phyloP scores from a whole-genome alignment of 2,329 filamentous ascomycete genomes.

The Triangularia setosa region DNA sequence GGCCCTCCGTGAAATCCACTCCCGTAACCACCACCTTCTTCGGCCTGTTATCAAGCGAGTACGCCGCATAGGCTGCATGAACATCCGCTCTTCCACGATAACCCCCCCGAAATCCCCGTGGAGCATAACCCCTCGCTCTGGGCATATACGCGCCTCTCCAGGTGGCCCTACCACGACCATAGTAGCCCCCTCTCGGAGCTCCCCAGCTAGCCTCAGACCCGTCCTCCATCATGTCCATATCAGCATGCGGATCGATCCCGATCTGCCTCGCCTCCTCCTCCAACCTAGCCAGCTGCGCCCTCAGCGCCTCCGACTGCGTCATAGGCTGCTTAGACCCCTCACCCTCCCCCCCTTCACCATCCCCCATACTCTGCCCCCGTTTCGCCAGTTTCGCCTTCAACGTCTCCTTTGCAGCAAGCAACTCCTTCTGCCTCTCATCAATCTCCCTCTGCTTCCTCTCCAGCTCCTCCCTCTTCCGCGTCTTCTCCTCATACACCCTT shows the following conservation, averaged over 20 bases:
- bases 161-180: conserved; percentile 21
- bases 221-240: conserved; percentile 36
- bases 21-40: conserved; percentile 63
- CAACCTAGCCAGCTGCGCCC: conserved; percentile 66
- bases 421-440: conserved; percentile 58
- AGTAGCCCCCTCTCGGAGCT: conserved; percentile 15
- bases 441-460: conserved; percentile 60
- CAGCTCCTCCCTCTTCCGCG: conserved; percentile 58
- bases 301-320: conserved; percentile 60
- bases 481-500: conserved; percentile 61
- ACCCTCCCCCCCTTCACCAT: conserved; percentile 8
- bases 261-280: conserved; percentile 68
- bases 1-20: conserved; percentile 57
- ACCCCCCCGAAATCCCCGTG: conserved; percentile 31
- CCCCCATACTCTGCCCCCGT: conserved; percentile 40
- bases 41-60: conserved; percentile 72
- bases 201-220: background rate
- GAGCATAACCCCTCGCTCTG: conserved; percentile 25
- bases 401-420: conserved; percentile 60
- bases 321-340: conserved; percentile 29
- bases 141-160: conserved; percentile 14
- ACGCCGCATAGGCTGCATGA: conserved; percentile 53
- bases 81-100: conserved; percentile 28
- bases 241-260: conserved; percentile 59
- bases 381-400: conserved; percentile 62